phyloP scores from a whole-genome alignment of 108 stramenopile genomes.

The Mayamaea pseudoterrestris region DNA sequence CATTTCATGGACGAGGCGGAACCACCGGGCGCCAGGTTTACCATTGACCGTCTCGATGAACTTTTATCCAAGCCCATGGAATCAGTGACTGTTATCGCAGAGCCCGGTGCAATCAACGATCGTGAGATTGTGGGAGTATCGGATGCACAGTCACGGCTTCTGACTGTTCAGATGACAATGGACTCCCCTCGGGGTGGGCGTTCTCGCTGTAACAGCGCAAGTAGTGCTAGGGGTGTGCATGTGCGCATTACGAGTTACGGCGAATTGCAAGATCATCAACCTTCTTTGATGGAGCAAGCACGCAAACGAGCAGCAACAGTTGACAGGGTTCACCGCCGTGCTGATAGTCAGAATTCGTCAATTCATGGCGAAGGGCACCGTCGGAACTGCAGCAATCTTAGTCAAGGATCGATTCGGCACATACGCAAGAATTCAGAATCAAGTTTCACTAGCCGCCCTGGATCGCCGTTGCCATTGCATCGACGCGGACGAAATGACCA shows the following conservation, averaged over 20 bases:
- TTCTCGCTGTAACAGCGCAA: background rate
- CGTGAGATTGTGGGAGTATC: background rate
- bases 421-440: background rate
- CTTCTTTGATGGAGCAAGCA: constrained; percentile 37
- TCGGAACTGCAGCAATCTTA: background rate
- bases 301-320: constrained; percentile 22
- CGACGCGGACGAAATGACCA: background rate
- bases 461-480: background rate
- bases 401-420: background rate
- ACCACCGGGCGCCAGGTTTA: background rate
- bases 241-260: constrained; percentile 31
- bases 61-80: constrained; percentile 7
- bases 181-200: background rate
- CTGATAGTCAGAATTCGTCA: background rate
- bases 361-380: background rate
- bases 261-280: constrained; percentile 33
- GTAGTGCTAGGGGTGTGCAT: background rate
- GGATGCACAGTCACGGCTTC: background rate
- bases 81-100: background rate
- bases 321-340: constrained; percentile 1
- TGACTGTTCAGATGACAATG: too few species aligned
- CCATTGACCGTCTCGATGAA: constrained; percentile 2
- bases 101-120: constrained; percentile 7
- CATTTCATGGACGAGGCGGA: background rate
- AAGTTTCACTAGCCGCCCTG: background rate